phyloP scores from a whole-genome alignment of 2,329 filamentous ascomycete species.

The Ilyonectria destructans region DNA sequence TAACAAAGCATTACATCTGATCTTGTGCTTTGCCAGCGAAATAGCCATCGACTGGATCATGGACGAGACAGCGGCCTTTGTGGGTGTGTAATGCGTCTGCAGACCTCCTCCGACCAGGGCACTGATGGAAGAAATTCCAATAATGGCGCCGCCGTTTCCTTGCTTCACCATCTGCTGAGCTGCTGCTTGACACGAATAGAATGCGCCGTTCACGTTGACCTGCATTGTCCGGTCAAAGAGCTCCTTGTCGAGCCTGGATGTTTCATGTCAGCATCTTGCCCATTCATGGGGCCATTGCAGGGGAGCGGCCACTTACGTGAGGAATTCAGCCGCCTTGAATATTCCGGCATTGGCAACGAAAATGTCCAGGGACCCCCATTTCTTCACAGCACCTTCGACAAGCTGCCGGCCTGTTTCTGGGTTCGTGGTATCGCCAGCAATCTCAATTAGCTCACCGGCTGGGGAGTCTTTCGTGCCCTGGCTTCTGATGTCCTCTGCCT shows the following conservation, averaged over 20 bases:
- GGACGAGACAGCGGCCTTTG: slow-evolving; percentile 83
- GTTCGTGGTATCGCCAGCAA: slow-evolving; percentile 23
- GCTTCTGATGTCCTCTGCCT: slow-evolving; percentile 9
- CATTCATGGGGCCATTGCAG: not conserved
- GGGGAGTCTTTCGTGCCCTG: slow-evolving; percentile 71
- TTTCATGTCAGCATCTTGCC: not conserved
- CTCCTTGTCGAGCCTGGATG: slow-evolving; percentile 19
- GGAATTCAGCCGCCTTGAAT: slow-evolving; percentile 26
- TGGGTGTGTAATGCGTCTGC: slow-evolving; percentile 87
- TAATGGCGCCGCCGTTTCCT: slow-evolving; percentile 78
- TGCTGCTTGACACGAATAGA: slow-evolving; percentile 85
- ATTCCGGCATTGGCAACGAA: slow-evolving; percentile 33
- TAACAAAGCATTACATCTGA: slow-evolving; percentile 83
- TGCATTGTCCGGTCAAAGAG: slow-evolving; percentile 24
- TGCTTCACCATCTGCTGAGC: slow-evolving; percentile 79
- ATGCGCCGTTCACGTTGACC: slow-evolving; percentile 76
- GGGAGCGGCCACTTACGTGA: slow-evolving; percentile 11
- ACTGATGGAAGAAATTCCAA: slow-evolving; percentile 78
- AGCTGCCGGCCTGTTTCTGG: slow-evolving; percentile 19
- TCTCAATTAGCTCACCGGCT: slow-evolving; percentile 63
- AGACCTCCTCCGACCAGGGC: slow-evolving; percentile 81
- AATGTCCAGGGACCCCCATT: slow-evolving; percentile 27
- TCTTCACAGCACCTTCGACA: slow-evolving; percentile 20
- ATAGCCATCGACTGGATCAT: slow-evolving; percentile 70
- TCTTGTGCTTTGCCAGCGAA: slow-evolving; percentile 79